Evolutionary conservation across 345 rosid genomes (phyloP).

Genomic region (Gossypium ekmanianum): DNA sequence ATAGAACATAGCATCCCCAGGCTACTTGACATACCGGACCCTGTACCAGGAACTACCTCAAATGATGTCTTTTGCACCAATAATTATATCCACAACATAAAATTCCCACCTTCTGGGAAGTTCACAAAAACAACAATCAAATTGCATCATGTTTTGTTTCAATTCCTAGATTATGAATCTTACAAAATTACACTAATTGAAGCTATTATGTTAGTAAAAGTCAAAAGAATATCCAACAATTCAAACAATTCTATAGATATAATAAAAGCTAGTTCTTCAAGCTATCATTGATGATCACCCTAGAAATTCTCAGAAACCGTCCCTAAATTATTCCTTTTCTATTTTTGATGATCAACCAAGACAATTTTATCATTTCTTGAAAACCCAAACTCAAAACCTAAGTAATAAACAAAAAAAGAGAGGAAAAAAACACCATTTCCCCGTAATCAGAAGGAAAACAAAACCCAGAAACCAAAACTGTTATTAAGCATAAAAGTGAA

Average conservation of each 20-base stretch:
- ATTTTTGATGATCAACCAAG: neutral
- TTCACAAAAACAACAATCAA: neutral
- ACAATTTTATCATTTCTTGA: neutral
- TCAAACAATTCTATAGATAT: slow-evolving; percentile 1
- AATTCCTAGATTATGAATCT: neutral
- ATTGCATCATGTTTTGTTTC: neutral
- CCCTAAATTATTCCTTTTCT: neutral
- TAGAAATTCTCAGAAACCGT: neutral
- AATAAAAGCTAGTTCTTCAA: neutral
- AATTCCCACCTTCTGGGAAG: neutral
- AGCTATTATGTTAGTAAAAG: neutral
- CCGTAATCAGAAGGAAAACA: neutral
- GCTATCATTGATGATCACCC: neutral
- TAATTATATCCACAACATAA: neutral
- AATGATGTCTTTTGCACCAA: neutral
- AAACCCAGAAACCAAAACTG: neutral
- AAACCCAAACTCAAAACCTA: neutral
- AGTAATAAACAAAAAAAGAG: neutral
- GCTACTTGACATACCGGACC: slow-evolving; percentile 17
- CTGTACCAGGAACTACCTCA: slow-evolving; percentile 23
- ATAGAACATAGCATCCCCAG: slow-evolving; percentile 19
- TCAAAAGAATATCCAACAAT: neutral
- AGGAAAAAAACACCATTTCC: neutral
- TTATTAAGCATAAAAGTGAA: neutral
- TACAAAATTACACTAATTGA: neutral